These are phyloP conservation scores for Nicotiana benthamiana DNA, from an alignment of 257 asterid species.

Conservation along the genomic window DNA sequence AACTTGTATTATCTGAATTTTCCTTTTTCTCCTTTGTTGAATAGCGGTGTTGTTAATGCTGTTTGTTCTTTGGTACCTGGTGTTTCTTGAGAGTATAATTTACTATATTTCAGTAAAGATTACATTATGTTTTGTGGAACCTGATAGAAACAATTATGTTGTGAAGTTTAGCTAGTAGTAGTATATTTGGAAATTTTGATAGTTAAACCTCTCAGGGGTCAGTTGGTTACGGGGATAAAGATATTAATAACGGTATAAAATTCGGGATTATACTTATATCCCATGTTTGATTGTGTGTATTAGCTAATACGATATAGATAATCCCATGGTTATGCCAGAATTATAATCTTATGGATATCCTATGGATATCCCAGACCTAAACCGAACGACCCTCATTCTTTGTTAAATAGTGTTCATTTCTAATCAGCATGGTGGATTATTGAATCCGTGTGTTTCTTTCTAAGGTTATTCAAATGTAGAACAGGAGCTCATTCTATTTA, in stretches of 20 bases:
- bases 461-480: background rate
- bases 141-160: background rate
- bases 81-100: slow-evolving; percentile 2
- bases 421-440: background rate
- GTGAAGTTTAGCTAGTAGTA: background rate
- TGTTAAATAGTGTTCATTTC: background rate
- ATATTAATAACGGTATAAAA: too few species aligned
- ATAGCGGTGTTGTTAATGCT: background rate
- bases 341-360: too few species aligned
- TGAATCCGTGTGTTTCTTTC: background rate
- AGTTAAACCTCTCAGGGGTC: background rate
- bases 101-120: background rate
- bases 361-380: too few species aligned
- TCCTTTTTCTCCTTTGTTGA: background rate
- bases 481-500: background rate
- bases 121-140: background rate
- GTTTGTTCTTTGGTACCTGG: background rate
- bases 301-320: too few species aligned
- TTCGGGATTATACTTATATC: too few species aligned
- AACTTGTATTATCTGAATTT: background rate
- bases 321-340: too few species aligned
- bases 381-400: background rate
- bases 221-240: too few species aligned
- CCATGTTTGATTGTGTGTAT: too few species aligned
- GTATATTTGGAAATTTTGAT: background rate